A percentile compares a stretch with the other conserved stretches of the same genome.
Conservation (phyloP, 352 stramenopile species). For the Phytophthora podocarpi region DNA sequence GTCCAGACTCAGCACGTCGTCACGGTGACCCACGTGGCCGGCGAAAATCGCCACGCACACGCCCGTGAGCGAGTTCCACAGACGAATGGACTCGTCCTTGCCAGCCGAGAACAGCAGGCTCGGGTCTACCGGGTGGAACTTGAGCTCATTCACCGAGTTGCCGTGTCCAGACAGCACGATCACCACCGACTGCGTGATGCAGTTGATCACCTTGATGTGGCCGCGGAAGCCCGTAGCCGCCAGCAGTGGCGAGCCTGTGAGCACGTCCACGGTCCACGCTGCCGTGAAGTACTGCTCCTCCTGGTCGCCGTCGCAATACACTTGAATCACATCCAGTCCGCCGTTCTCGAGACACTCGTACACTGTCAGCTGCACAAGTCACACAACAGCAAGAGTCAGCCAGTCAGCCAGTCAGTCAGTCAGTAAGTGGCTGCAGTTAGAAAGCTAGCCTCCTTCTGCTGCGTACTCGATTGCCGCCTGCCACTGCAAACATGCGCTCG, state of each 20-base stretch:
- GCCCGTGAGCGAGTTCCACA: conserved; percentile 92
- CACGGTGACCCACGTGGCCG: conserved; percentile 89
- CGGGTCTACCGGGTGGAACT: conserved; percentile 90
- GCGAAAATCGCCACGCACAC: conserved; percentile 93
- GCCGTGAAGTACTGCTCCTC: conserved; percentile 84
- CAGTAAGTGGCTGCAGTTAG: neutral
- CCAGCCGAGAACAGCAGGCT: conserved; percentile 90
- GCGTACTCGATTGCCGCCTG: conserved; percentile 71
- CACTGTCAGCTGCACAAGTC: conserved; percentile 56
- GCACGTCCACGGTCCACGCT: conserved; percentile 78
- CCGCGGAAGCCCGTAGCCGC: conserved; percentile 70
- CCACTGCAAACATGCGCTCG: conserved; percentile 74
- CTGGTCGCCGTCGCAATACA: conserved; percentile 78
- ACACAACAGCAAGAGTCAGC: neutral
- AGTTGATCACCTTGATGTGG: conserved; percentile 88
- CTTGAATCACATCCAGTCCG: conserved; percentile 76
- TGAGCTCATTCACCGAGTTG: conserved; percentile 93
- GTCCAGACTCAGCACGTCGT: conserved; percentile 90
- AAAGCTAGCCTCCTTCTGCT: neutral
- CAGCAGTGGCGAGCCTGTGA: conserved; percentile 73
- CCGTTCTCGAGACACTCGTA: conserved; percentile 82
- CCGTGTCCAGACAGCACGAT: conserved; percentile 89
- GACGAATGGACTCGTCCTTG: conserved; percentile 92
- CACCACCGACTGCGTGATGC: conserved; percentile 75
- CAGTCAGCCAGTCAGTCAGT: neutral